phyloP scores from a whole-genome alignment of 2,329 filamentous ascomycete species.

The Penicillium sp. region DNA sequence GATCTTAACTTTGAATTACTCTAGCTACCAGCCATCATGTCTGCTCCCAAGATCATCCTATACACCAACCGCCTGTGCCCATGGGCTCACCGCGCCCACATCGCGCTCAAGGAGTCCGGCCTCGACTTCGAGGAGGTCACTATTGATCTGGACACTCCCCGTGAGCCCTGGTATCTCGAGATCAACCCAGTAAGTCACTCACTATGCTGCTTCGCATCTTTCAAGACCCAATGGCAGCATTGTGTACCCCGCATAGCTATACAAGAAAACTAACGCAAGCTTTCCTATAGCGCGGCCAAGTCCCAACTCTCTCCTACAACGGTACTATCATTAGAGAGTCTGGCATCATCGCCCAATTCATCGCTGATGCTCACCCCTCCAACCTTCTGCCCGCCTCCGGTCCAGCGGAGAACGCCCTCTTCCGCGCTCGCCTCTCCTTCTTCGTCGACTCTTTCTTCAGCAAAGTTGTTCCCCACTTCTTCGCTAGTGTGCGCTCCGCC shows the following conservation, averaged over 20 bases:
- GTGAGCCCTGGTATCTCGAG: slow-evolving; percentile 71
- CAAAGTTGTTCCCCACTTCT: slow-evolving; percentile 57
- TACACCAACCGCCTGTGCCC: slow-evolving; percentile 72
- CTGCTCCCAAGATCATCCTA: slow-evolving; percentile 57
- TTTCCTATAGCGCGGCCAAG: slow-evolving; percentile 62
- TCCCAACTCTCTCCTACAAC: slow-evolving; percentile 68
- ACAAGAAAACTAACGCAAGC: neutral
- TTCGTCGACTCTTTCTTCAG: slow-evolving; percentile 70
- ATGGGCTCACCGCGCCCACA: slow-evolving; percentile 75
- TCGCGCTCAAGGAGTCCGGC: slow-evolving; percentile 65
- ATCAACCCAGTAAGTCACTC: slow-evolving; percentile 63
- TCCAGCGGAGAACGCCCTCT: slow-evolving; percentile 56
- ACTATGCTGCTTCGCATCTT: neutral
- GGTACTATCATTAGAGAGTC: slow-evolving; percentile 74
- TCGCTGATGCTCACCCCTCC: slow-evolving; percentile 68
- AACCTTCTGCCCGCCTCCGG: slow-evolving; percentile 61
- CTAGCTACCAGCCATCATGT: slow-evolving; percentile 22
- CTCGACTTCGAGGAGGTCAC: slow-evolving; percentile 69
- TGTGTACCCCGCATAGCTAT: neutral
- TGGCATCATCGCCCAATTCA: slow-evolving; percentile 66
- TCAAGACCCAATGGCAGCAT: neutral
- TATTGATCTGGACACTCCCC: slow-evolving; percentile 69
- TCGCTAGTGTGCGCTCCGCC: slow-evolving; percentile 51
- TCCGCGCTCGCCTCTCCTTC: slow-evolving; percentile 67
- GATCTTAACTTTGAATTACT: neutral